Conservation (phyloP, 2,329 filamentous ascomycete genomes). For the Trichoderma citrinoviride region DNA sequence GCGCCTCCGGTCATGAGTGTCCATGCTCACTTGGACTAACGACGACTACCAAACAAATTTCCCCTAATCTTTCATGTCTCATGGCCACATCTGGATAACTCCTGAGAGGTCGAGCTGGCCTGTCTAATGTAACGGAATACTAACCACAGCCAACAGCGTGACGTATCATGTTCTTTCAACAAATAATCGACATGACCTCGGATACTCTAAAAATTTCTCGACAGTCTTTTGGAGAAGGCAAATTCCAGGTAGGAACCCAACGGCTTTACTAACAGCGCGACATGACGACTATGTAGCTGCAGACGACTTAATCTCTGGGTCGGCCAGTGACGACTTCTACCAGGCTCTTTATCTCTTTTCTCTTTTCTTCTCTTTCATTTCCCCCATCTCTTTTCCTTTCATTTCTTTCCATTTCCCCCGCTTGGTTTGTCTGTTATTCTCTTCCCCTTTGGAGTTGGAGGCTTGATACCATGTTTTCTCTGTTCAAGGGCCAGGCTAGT, state of each 20-base stretch:
- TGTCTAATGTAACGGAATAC: slow-evolving; percentile 8
- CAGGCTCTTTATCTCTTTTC: neutral
- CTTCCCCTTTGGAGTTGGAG: neutral
- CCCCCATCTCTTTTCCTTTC: neutral
- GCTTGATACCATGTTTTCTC: neutral
- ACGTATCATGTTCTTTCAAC: neutral
- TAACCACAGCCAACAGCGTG: slow-evolving; percentile 18
- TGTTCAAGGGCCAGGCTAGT: slow-evolving; percentile 3
- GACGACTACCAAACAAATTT: slow-evolving; percentile 1
- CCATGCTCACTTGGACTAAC: slow-evolving; percentile 7
- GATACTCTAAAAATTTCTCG: neutral
- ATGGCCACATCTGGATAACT: neutral
- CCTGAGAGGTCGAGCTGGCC: neutral
- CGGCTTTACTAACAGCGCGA: slow-evolving; percentile 4
- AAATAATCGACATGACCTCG: neutral
- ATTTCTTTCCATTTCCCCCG: neutral
- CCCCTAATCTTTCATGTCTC: neutral
- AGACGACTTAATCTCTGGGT: neutral
- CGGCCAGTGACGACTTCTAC: neutral
- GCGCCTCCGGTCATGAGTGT: slow-evolving; percentile 24
- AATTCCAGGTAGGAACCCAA: slow-evolving; percentile 7
- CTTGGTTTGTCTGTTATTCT: neutral
- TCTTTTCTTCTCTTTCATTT: neutral
- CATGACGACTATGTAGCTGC: slow-evolving; percentile 1
- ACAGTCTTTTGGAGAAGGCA: neutral